These are phyloP conservation scores for Colletotrichum phormii DNA, from an alignment of 2,329 filamentous ascomycete genomes.

Conservation along the genomic window DNA sequence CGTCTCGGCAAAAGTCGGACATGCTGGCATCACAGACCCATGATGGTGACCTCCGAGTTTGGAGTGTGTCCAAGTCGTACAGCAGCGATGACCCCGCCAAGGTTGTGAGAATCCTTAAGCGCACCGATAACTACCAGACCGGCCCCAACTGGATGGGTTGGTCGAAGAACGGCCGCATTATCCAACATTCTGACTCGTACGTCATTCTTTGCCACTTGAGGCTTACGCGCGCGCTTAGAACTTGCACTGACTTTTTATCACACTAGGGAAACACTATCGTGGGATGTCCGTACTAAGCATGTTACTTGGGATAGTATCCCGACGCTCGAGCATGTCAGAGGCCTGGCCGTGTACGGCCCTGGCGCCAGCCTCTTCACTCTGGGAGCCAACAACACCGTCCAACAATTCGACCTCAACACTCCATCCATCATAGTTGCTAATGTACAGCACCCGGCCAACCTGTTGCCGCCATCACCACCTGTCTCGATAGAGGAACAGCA, in stretches of 20 bases:
- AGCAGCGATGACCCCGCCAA: constrained; percentile 81
- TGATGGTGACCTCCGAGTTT: constrained; percentile 92
- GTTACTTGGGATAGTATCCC: constrained; percentile 91
- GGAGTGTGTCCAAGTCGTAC: constrained; percentile 91
- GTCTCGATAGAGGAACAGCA: constrained; percentile 81
- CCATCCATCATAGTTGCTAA: constrained; percentile 84
- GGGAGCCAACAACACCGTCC: constrained; percentile 86
- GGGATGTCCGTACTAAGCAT: constrained; percentile 98
- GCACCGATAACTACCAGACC: constrained; percentile 77
- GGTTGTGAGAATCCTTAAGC: constrained; percentile 87
- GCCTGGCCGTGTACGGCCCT: constrained; percentile 88
- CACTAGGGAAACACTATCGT: constrained; percentile 85
- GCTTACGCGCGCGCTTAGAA: constrained; percentile 61
- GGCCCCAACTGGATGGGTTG: constrained; percentile 97
- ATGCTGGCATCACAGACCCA: constrained; percentile 95
- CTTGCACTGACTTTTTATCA: constrained; percentile 42
- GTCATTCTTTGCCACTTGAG: constrained; percentile 41
- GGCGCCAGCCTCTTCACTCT: constrained; percentile 94
- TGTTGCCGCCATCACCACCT: constrained; percentile 83
- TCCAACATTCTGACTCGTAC: constrained; percentile 91
- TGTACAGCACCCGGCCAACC: constrained; percentile 85
- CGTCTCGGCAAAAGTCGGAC: constrained; percentile 94
- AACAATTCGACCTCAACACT: constrained; percentile 94
- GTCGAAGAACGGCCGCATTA: constrained; percentile 97
- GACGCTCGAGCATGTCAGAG: constrained; percentile 83